phyloP scores from a whole-genome alignment of 139 green algal species.

The Chlorella sp. region DNA sequence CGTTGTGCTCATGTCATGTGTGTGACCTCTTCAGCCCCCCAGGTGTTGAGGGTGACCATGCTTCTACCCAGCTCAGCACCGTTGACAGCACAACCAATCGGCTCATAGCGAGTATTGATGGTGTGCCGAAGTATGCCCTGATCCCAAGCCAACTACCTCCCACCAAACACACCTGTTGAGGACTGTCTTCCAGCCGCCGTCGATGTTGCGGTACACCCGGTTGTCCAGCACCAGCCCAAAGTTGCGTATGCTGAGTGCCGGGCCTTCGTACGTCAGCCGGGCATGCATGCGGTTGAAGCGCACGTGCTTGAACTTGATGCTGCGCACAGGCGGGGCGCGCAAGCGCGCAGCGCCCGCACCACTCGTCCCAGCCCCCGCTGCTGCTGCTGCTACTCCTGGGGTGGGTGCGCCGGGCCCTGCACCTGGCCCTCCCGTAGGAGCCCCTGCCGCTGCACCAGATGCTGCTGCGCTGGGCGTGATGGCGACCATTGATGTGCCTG shows the following conservation, averaged over 20 bases:
- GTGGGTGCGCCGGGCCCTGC: too few species aligned
- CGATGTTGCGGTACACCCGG: slow-evolving; percentile 59
- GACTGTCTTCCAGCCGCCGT: slow-evolving; percentile 65
- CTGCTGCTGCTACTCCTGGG: too few species aligned
- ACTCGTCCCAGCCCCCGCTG: too few species aligned
- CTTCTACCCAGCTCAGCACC: too few species aligned
- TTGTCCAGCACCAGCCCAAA: slow-evolving; percentile 69
- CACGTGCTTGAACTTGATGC: slow-evolving; percentile 64
- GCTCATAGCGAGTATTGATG: neutral
- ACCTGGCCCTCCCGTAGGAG: too few species aligned
- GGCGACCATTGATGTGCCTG: too few species aligned
- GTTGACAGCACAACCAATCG: neutral
- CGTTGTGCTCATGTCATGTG: neutral
- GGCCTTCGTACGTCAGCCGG: slow-evolving; percentile 57
- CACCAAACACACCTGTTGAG: slow-evolving; percentile 38
- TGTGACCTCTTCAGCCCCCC: too few species aligned
- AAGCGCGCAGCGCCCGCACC: neutral
- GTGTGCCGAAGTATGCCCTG: neutral
- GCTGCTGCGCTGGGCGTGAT: too few species aligned
- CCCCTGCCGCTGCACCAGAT: too few species aligned
- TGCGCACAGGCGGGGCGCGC: too few species aligned
- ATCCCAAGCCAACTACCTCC: neutral
- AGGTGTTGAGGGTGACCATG: too few species aligned
- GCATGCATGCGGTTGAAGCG: slow-evolving; percentile 70
- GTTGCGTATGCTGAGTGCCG: slow-evolving; percentile 51